These are phyloP conservation scores for Coniella lustricola DNA, from an alignment of 2,329 filamentous ascomycete species.

Conservation along the genomic window DNA sequence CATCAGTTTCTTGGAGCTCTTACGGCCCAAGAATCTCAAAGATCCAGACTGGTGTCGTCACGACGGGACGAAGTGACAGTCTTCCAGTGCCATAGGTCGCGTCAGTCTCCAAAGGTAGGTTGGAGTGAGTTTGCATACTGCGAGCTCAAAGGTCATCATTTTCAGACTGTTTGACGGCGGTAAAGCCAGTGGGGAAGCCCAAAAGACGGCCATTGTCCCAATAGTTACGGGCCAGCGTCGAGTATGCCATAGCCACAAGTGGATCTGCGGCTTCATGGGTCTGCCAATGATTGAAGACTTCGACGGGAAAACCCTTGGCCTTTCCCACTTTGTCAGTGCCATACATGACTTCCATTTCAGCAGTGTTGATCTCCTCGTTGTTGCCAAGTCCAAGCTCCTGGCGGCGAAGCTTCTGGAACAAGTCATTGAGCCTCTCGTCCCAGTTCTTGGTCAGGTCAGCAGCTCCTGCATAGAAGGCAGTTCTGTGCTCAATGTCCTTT, in stretches of 20 bases:
- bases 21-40: not conserved
- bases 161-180: slow-evolving; percentile 1
- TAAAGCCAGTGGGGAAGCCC: not conserved
- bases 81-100: not conserved
- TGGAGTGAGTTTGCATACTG: not conserved
- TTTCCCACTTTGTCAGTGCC: slow-evolving; percentile 19
- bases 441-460: slow-evolving; percentile 29
- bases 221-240: slow-evolving; percentile 22
- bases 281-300: slow-evolving; percentile 32
- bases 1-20: no score
- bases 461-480: slow-evolving; percentile 34
- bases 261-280: slow-evolving; percentile 33
- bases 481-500: slow-evolving; percentile 26
- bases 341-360: slow-evolving; percentile 1
- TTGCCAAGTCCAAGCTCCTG: slow-evolving; percentile 26
- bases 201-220: slow-evolving; percentile 14
- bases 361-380: slow-evolving; percentile 12
- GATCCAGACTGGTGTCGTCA: not conserved
- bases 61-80: not conserved
- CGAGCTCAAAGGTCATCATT: not conserved
- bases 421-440: slow-evolving; percentile 25
- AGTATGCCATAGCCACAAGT: slow-evolving; percentile 36
- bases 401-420: slow-evolving; percentile 29
- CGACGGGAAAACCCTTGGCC: slow-evolving; percentile 20
- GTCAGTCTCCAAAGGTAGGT: not conserved